A percentile compares a stretch with the other conserved stretches of the same genome.
phyloP scores from a whole-genome alignment of 2,329 filamentous ascomycete genomes.

The Dothistroma septosporum region DNA sequence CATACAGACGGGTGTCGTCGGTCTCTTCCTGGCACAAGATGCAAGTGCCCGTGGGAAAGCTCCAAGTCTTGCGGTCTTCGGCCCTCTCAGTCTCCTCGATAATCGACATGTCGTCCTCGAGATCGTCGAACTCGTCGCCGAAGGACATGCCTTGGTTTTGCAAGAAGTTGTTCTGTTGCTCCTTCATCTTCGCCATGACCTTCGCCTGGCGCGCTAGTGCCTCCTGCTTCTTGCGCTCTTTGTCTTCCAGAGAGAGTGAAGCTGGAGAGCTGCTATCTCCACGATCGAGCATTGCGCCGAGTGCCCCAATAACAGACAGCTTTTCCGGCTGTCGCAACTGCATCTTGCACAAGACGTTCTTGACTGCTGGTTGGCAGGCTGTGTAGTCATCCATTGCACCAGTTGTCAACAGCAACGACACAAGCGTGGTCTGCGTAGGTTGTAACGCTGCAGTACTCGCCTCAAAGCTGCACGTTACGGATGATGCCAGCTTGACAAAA shows the following conservation, averaged over 20 bases:
- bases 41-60: slow-evolving; percentile 87
- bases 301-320: slow-evolving; percentile 65
- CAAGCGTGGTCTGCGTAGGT: slow-evolving; percentile 32
- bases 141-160: slow-evolving; percentile 87
- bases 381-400: slow-evolving; percentile 69
- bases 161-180: slow-evolving; percentile 93
- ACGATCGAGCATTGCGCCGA: slow-evolving; percentile 66
- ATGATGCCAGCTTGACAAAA: slow-evolving; percentile 28
- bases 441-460: not conserved
- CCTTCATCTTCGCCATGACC: slow-evolving; percentile 97
- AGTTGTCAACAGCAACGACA: slow-evolving; percentile 48
- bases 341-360: slow-evolving; percentile 76
- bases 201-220: slow-evolving; percentile 84
- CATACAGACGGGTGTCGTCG: slow-evolving; percentile 81
- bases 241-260: slow-evolving; percentile 56
- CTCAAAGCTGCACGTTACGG: slow-evolving; percentile 11
- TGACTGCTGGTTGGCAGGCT: slow-evolving; percentile 77
- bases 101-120: slow-evolving; percentile 59
- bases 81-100: slow-evolving; percentile 56
- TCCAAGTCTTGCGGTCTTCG: slow-evolving; percentile 71
- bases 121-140: slow-evolving; percentile 72
- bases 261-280: slow-evolving; percentile 81
- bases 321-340: slow-evolving; percentile 72
- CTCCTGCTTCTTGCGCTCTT: slow-evolving; percentile 83
- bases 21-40: slow-evolving; percentile 96